Evolutionary conservation across 1,284 basidiomycete species (phyloP), one percentile per base, ranked within the genome.

Genomic region (Naganishia albida): DNA sequence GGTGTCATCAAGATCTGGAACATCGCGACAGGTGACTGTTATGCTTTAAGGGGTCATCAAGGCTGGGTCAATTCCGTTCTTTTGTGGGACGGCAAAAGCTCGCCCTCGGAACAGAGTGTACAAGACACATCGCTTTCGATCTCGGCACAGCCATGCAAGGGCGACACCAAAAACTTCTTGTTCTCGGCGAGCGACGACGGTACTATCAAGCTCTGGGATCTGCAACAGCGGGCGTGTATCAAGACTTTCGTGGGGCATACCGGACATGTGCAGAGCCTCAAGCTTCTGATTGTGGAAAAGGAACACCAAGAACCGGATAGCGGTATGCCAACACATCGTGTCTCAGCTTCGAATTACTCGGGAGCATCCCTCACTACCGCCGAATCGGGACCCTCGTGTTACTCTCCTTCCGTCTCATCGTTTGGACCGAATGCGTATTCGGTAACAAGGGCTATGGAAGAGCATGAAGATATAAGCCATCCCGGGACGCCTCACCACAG

Each of bases 1-100:
- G 83, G 86, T 26, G 93, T 92, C 1, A 87, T 97, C 80, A 92
- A 90, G 69, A 79, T 83, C 20, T 98, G 95, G 93, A 97, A 98
- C 79, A 88, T 96, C 76, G 86, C 88, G 48, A 94, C 89, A 0
- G 92, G 93, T 48, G 89, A 90, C 69, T 91, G 93, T 59, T 97
- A 95, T 78, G 91, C 91, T 3, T 82, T 99, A 46, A 85, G 92
- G 3, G 96, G 96, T 1, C 96, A 99, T 75, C 83, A 84, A 46
- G 94, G 98, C 74, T 98, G 96, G 94, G 93, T 99, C 68, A 99
- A 98, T 76, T 85, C 91, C 2, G 93, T 99, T 23, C 86, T 89
- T 67, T 81, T 99, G 20, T 99, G 96, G 95, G 91, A 96, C 74
- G 86, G 88, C 7, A 79, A 79, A 51, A 84, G 82, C 57, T 78